A percentile compares a stretch with the other conserved stretches of the same genome.
phyloP scores from a whole-genome alignment of 2,329 filamentous ascomycete species.

The Diaporthe humulicola region DNA sequence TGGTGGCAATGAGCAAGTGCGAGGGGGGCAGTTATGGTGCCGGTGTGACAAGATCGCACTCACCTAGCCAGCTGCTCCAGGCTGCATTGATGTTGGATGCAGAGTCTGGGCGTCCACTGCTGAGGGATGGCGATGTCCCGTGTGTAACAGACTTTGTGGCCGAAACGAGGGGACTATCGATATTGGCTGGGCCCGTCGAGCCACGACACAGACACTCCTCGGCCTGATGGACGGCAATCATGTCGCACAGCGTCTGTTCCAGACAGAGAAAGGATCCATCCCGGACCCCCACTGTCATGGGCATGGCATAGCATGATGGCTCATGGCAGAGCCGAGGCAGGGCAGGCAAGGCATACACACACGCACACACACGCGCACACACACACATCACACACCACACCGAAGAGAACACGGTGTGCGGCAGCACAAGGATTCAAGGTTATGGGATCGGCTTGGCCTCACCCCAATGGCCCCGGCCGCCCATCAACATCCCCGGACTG shows the following conservation, averaged over 20 bases:
- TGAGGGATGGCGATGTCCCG: background rate
- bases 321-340: background rate
- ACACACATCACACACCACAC: background rate
- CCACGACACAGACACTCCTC: background rate
- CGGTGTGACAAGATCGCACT: background rate
- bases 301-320: background rate
- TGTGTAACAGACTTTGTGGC: constrained; percentile 14
- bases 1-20: background rate
- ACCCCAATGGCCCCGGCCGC: background rate
- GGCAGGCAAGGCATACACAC: background rate
- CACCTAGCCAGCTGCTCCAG: background rate
- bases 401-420: background rate
- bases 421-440: constrained; percentile 26
- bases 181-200: background rate
- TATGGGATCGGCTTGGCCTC: background rate
- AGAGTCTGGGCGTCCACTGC: background rate
- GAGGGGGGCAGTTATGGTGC: background rate
- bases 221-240: background rate
- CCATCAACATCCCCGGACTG: constrained; percentile 6
- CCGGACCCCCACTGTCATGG: background rate
- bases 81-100: background rate
- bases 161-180: background rate
- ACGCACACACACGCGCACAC: background rate
- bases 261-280: background rate
- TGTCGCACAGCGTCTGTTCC: background rate